Conservation (phyloP, 371 early-diverging fungal species). For the Mortierella sp. region DNA sequence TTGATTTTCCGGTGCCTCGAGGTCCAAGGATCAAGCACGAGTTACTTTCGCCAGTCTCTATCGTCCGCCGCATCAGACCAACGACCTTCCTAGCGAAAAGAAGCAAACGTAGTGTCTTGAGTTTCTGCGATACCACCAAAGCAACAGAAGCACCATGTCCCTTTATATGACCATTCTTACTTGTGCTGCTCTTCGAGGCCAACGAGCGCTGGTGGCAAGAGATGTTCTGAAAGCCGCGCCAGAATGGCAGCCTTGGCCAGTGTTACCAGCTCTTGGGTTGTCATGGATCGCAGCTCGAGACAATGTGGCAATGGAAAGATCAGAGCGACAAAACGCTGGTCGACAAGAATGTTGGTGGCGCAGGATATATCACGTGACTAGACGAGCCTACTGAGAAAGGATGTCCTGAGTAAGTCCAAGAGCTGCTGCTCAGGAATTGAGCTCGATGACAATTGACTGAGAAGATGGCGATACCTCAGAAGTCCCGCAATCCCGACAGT, state of each 20-base stretch:
- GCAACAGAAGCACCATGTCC: neutral
- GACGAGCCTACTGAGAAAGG: too few relatives aligned
- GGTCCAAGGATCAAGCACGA: constrained; percentile 81
- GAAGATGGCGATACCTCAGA: too few relatives aligned
- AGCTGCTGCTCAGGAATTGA: too few relatives aligned
- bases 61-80: constrained; percentile 66
- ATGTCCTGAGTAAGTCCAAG: too few relatives aligned
- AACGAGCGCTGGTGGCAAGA: constrained; percentile 56
- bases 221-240: constrained; percentile 59
- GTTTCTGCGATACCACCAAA: neutral
- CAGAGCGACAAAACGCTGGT: too few relatives aligned
- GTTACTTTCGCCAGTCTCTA: constrained; percentile 78
- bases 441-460: too few relatives aligned
- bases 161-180: constrained; percentile 25
- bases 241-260: constrained; percentile 43
- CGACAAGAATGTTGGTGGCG: too few relatives aligned
- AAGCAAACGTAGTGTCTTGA: neutral
- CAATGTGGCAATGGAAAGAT: too few relatives aligned
- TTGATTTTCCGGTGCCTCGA: constrained; percentile 78
- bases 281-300: too few relatives aligned
- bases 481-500: too few relatives aligned
- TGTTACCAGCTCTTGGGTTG: constrained; percentile 15
- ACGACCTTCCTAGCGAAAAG: constrained; percentile 51
- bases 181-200: constrained; percentile 72
- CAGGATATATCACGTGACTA: too few relatives aligned